phyloP scores from a whole-genome alignment of 2,329 filamentous ascomycete genomes.

The Cordyceps tenuipes region DNA sequence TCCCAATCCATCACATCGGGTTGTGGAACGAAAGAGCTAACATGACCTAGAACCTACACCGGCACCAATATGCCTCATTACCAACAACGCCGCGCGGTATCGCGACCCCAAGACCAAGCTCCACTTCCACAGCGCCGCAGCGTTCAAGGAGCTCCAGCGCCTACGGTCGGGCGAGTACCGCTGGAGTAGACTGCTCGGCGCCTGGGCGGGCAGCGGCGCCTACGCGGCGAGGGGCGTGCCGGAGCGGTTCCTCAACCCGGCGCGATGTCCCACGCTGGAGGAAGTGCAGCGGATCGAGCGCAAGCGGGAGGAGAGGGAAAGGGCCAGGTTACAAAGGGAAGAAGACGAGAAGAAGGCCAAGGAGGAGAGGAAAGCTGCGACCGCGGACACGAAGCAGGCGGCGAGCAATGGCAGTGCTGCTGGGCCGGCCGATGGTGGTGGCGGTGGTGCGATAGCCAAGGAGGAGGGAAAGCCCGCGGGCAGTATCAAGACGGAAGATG shows the following conservation, averaged over 20 bases:
- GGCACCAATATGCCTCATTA: conserved; percentile 66
- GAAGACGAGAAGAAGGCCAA: conserved; percentile 13
- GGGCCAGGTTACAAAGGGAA: conserved; percentile 9
- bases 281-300: conserved; percentile 18
- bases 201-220: conserved; percentile 66
- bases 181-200: conserved; percentile 75
- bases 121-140: conserved; percentile 68
- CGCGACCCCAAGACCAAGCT: conserved; percentile 78
- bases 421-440: not conserved
- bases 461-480: not conserved
- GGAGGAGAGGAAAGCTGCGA: conserved; percentile 9
- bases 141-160: conserved; percentile 74
- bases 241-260: conserved; percentile 55
- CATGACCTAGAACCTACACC: conserved; percentile 38
- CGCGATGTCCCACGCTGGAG: conserved; percentile 12
- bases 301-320: conserved; percentile 17
- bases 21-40: not conserved
- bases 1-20: not conserved
- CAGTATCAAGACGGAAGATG: not conserved
- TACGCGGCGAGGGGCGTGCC: conserved; percentile 70
- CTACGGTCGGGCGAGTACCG: conserved; percentile 65
- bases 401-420: not conserved
- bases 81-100: conserved; percentile 71
- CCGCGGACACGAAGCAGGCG: not conserved
- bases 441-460: not conserved